Evolutionary conservation across 2,329 filamentous ascomycete genomes (phyloP), one percentile per base, ranked within the genome.

Genomic region (Paradendryphiella salina): DNA sequence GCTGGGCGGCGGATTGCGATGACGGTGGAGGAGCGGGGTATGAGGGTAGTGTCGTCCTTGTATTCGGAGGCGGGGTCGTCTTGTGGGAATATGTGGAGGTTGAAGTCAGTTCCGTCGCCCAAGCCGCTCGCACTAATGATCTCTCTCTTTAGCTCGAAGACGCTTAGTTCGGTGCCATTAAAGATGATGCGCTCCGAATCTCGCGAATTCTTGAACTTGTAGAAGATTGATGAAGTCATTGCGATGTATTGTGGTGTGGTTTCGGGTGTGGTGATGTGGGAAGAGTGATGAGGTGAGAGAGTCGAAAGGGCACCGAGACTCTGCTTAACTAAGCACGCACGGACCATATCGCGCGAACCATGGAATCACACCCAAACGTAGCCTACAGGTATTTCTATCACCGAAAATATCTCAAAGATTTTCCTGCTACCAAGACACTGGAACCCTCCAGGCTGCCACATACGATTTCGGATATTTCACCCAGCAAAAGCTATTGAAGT

Each of bases 191-290:
- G 86, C 50, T 90, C 90, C 54, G 91, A 90, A 72, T 97, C 94
- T 79, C 91, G 96, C 73, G 95, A 91, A 65, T 93, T 97, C 79
- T 96, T 97, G 86, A 99, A 99, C 79, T 96, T 96, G 89, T 96
- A 99, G 78, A 96, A 97, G 71, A 99, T 94, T 62, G 92, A 97
- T 50, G 94, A 96, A 73, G 90, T 85, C 92, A 96, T 96, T 48
- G 53, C 45, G 40, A 20, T 39, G 28, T 46, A 37, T 47, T 37
- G 41, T 37, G 46, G 36, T 41, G 29, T 44, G 40, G 33, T 44
- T 14, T 33, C 17, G 13, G 45, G 31, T 43, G 35, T 36, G 37
- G 51, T 50, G 54, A 46, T 50, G 52, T 49, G 46, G 38, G 52
- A 43, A 34, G 21, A 43, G 48, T 50, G 54, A 39, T 37, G 35